Evolutionary conservation across 2,329 filamentous ascomycete species (phyloP).

Genomic region (Cytospora mali): DNA sequence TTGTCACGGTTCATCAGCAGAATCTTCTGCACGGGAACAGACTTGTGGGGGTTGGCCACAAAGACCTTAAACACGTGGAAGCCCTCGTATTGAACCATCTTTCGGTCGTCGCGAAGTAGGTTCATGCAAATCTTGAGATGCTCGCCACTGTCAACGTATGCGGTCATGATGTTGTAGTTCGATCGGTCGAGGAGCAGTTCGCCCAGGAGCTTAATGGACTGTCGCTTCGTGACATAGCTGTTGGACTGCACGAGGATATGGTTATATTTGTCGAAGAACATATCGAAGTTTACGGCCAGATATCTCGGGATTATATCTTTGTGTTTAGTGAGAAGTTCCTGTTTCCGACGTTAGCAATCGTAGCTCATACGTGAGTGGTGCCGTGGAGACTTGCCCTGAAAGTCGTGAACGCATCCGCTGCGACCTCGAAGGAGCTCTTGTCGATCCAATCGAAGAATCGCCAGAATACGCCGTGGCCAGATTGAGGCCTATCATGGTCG

Average conservation of each 20-base stretch:
- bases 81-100: slow-evolving; percentile 99
- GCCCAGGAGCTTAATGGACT: slow-evolving; percentile 95
- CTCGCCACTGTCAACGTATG: slow-evolving; percentile 92
- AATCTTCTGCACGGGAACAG: slow-evolving; percentile 92
- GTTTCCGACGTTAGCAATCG: slow-evolving; percentile 15
- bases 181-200: slow-evolving; percentile 93
- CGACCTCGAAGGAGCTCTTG: slow-evolving; percentile 93
- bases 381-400: slow-evolving; percentile 71
- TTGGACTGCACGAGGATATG: slow-evolving; percentile 83
- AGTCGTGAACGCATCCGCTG: slow-evolving; percentile 95
- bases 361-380: not conserved
- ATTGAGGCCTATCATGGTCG: slow-evolving; percentile 73
- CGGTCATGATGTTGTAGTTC: slow-evolving; percentile 98
- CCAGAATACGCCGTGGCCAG: slow-evolving; percentile 89
- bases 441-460: slow-evolving; percentile 97
- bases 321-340: slow-evolving; percentile 94
- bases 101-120: slow-evolving; percentile 87
- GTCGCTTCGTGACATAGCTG: slow-evolving; percentile 96
- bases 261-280: slow-evolving; percentile 94
- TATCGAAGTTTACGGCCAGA: slow-evolving; percentile 84
- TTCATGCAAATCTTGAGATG: slow-evolving; percentile 99
- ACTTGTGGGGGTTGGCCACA: slow-evolving; percentile 97
- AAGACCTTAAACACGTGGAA: slow-evolving; percentile 99
- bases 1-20: slow-evolving; percentile 95
- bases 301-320: slow-evolving; percentile 89